Evolutionary conservation across 139 green algal species (phyloP), one percentile per base, ranked within the genome.

Genomic region (Penium margaritaceum): DNA sequence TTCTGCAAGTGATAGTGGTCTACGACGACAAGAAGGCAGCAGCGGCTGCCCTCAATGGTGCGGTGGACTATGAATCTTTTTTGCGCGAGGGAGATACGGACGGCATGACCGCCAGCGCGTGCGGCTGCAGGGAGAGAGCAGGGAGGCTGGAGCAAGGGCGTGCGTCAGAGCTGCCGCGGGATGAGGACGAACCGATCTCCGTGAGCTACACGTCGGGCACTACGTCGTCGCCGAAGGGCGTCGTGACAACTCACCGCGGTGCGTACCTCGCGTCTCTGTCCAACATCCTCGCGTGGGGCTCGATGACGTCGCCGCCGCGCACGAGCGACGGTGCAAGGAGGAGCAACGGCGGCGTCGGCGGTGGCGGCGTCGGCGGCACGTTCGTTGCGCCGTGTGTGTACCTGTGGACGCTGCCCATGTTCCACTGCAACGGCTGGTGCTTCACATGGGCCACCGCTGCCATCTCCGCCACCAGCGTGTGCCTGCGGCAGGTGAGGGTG

Each of bases 381-480:
- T n/a, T n/a, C n/a, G n/a, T n/a, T n/a, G n/a, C n/a, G n/a, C n/a
- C n/a, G 7, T 7, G 27, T 70, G 44, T 74, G 35, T 68, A 44
- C 29, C 34, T 74, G 1, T 74, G 69, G 69, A 70, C 54, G 41
- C 70, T 78, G 43, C 70, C 58, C 32, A 57, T 72, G 30, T 78
- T 78, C 61, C 69, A 76, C 53, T 76, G 70, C 58, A 78, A 78
- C 37, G 70, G 70, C 34, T 78, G 70, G 70, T 74, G 61, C 57
- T 72, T 63, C 63, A 60, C 70, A 9, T 78, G 70, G 70, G 37
- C 47, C 29, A 24, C 73, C 27, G 58, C 70, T 1, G 58, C 58
- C 19, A 12, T 78, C 2, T 60, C 34, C 6, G 70, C 32, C 7
- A 78, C 70, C 0, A 72, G 73, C 35, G 47, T 78, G 6, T 78